phyloP scores from a whole-genome alignment of 2,329 filamentous ascomycete species.

The Emericellopsis atlantica region DNA sequence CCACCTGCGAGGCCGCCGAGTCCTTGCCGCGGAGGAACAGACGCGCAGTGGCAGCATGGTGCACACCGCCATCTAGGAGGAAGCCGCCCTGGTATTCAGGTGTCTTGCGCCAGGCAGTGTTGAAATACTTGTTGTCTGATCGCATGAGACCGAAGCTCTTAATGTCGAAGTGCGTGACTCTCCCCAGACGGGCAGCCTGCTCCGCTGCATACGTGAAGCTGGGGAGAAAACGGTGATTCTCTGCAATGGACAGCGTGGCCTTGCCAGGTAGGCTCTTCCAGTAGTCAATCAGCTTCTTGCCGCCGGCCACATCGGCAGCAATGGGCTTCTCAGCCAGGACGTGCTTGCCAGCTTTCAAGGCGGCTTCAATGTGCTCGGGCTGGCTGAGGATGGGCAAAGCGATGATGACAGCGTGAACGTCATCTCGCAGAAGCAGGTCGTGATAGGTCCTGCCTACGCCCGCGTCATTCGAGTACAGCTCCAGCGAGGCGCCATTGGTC shows the following conservation, averaged over 20 bases:
- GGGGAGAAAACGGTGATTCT: conserved; percentile 58
- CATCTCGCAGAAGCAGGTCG: conserved; percentile 37
- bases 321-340: conserved; percentile 60
- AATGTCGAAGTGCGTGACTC: conserved; percentile 32
- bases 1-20: conserved; percentile 28
- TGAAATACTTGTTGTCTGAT: conserved; percentile 29
- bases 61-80: conserved; percentile 63
- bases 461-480: conserved; percentile 46
- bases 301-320: conserved; percentile 40
- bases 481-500: conserved; percentile 15
- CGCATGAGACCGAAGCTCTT: conserved; percentile 21
- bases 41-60: conserved; percentile 51
- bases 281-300: conserved; percentile 24
- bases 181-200: conserved; percentile 17
- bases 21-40: conserved; percentile 37
- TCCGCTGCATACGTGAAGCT: conserved; percentile 39
- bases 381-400: conserved; percentile 52
- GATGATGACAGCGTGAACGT: conserved; percentile 43
- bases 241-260: conserved; percentile 48
- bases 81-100: conserved; percentile 67
- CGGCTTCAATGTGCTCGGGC: conserved; percentile 43
- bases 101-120: conserved; percentile 49
- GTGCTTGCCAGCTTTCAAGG: conserved; percentile 53
- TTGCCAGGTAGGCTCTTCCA: conserved; percentile 13
- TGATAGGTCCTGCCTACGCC: conserved; percentile 30